phyloP scores from a whole-genome alignment of 2,329 filamentous ascomycete genomes.

The Stachybotrys echinatus region DNA sequence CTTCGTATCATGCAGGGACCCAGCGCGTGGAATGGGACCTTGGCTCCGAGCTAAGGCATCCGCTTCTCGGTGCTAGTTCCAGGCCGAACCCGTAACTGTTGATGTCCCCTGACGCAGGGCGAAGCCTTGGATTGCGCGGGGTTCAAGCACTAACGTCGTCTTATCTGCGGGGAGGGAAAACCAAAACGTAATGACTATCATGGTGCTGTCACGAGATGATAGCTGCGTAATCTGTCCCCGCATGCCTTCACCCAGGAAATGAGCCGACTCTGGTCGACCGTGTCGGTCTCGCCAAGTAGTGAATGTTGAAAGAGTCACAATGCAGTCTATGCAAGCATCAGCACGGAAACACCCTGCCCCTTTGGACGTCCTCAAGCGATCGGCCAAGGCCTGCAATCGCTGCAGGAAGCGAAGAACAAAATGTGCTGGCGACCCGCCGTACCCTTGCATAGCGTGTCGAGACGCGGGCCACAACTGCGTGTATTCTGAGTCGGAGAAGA shows the following conservation, averaged over 20 bases:
- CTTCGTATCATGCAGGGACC: neutral
- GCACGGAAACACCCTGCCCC: neutral
- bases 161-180: neutral
- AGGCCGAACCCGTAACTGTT: neutral
- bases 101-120: neutral
- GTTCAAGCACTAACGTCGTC: neutral
- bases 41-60: neutral
- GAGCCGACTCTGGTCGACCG: too few relatives aligned
- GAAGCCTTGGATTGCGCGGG: neutral
- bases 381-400: conserved; percentile 3
- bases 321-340: neutral
- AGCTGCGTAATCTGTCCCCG: too few relatives aligned
- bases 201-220: neutral
- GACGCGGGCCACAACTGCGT: conserved; percentile 2
- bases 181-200: neutral
- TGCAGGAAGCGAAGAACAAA: conserved; percentile 3
- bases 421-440: conserved; percentile 2
- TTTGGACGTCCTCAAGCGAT: conserved; percentile 1
- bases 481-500: conserved; percentile 5
- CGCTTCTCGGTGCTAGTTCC: neutral
- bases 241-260: too few relatives aligned
- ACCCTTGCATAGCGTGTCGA: conserved; percentile 3
- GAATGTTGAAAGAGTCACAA: neutral
- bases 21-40: neutral
- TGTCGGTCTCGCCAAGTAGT: too few relatives aligned